Evolutionary conservation across 163 green algal species (phyloP), one percentile per base, ranked within the genome.

Genomic region (Chloroidium sp.): DNA sequence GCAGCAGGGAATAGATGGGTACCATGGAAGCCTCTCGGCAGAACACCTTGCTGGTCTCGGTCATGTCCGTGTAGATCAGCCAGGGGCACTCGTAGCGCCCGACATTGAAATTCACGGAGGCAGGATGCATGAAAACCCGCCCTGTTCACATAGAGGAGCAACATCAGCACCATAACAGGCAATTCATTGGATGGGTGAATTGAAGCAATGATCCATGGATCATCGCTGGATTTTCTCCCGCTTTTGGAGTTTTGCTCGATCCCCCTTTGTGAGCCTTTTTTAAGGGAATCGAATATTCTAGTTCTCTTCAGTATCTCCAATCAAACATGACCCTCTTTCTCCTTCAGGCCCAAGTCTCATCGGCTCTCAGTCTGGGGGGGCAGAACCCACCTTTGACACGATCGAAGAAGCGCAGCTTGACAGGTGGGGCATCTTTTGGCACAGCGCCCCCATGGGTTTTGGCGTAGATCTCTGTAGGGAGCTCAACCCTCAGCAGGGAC

Each of bases 51-150:
- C 76, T 81, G 61, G 92, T 94, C 80, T 94, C 77, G 13, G 93
- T 88, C 57, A 97, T 92, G 74, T 96, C 92, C 1, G 89, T 94
- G 90, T 95, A 98, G 68, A 97, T 91, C 69, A 98, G 76, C 94
- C 94, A 99, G 10, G 88, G 89, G 81, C 80, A 88, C 60, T 95
- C 89, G 86, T 95, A 99, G 68, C 88, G 89, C 59, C 91, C 92
- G 61, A 87, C 84, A 1, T 82, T 80, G 82, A 98, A 98, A 86
- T 95, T 95, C 68, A 96, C 83, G 4, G 89, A 96, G 62, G 88
- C 86, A 0, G 96, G 96, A 84, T 99, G 96, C 59, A 99, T 85
- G 85, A 98, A 98, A 2, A 97, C 91, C 36, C 96, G 92, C 2
- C 93, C 93, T 69, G 72, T 61, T 69, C 36, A 36, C 36, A 36